A percentile compares a stretch with the other conserved stretches of the same genome.
phyloP scores from a whole-genome alignment of 1,284 basidiomycete species.

The Leccinum angustisporum region DNA sequence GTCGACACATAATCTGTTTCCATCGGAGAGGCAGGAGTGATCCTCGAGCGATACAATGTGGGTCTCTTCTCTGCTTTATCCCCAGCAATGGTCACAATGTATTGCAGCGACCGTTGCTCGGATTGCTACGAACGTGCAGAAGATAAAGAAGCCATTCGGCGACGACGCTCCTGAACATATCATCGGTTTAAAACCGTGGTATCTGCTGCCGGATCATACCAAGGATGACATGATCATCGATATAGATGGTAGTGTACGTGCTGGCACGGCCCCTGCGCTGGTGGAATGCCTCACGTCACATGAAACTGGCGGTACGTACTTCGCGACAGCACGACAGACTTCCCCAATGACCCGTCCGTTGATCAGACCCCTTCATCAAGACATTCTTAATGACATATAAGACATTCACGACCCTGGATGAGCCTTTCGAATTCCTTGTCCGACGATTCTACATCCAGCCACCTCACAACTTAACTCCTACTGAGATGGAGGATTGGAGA shows the following conservation, averaged over 20 bases:
- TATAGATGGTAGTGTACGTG: slow-evolving; percentile 79
- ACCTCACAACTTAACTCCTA: slow-evolving; percentile 65
- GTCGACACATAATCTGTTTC: slow-evolving; percentile 27
- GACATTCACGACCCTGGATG: slow-evolving; percentile 71
- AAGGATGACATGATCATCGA: slow-evolving; percentile 84
- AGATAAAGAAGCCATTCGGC: slow-evolving; percentile 77
- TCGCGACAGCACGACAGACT: not conserved
- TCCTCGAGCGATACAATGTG: slow-evolving; percentile 25
- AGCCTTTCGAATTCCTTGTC: slow-evolving; percentile 62
- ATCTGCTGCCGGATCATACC: slow-evolving; percentile 78
- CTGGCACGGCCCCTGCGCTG: slow-evolving; percentile 83
- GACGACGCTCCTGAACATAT: slow-evolving; percentile 58
- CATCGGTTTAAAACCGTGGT: slow-evolving; percentile 76
- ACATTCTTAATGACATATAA: slow-evolving; percentile 98
- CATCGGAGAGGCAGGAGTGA: slow-evolving; percentile 23
- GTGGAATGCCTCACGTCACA: slow-evolving; percentile 92
- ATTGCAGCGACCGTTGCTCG: slow-evolving; percentile 27
- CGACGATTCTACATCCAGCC: slow-evolving; percentile 45
- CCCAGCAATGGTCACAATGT: slow-evolving; percentile 9
- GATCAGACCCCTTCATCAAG: slow-evolving; percentile 79
- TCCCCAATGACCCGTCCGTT: slow-evolving; percentile 3
- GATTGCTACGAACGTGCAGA: slow-evolving; percentile 47
- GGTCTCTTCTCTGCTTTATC: slow-evolving; percentile 19
- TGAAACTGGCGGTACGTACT: slow-evolving; percentile 69
- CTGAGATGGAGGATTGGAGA: slow-evolving; percentile 80